Conservation (phyloP, 2,329 filamentous ascomycete species). For the Corinectria fuckeliana region DNA sequence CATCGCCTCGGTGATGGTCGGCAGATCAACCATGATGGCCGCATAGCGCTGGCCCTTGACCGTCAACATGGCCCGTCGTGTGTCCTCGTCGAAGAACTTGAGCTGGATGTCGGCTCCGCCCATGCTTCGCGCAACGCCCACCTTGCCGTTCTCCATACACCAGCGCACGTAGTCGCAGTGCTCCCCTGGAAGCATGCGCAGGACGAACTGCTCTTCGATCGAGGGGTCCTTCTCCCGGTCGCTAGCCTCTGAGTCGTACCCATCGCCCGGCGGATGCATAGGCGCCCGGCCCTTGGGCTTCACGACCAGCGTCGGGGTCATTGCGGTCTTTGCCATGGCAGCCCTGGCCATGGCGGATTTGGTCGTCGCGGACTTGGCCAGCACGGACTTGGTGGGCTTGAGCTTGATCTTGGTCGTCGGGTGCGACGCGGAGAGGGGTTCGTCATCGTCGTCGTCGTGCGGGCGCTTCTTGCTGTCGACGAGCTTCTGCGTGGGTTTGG, state of each 20-base stretch:
- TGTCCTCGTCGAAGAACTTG: slow-evolving; percentile 78
- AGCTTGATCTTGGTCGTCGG: slow-evolving; percentile 63
- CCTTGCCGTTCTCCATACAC: slow-evolving; percentile 76
- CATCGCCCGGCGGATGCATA: slow-evolving; percentile 77
- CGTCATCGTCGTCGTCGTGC: slow-evolving; percentile 62
- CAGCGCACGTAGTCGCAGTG: slow-evolving; percentile 84
- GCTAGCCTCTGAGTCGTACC: slow-evolving; percentile 95
- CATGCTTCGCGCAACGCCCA: slow-evolving; percentile 68
- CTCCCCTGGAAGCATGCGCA: slow-evolving; percentile 86
- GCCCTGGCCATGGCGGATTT: slow-evolving; percentile 59
- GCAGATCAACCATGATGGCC: slow-evolving; percentile 80
- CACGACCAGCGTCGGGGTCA: slow-evolving; percentile 52
- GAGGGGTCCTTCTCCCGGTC: slow-evolving; percentile 87
- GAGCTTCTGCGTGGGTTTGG: slow-evolving; percentile 65
- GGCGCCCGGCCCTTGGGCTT: slow-evolving; percentile 73
- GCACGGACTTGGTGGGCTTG: slow-evolving; percentile 46
- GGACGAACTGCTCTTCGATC: slow-evolving; percentile 86
- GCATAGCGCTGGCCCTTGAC: slow-evolving; percentile 77
- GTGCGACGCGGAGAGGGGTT: slow-evolving; percentile 41
- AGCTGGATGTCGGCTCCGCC: slow-evolving; percentile 81
- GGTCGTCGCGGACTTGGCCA: background rate
- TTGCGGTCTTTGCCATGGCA: slow-evolving; percentile 46
- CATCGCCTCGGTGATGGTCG: slow-evolving; percentile 87
- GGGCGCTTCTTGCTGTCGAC: slow-evolving; percentile 66
- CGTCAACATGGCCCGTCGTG: slow-evolving; percentile 74